These are phyloP conservation scores for Pyrenophora tritici-repentis DNA, from an alignment of 2,329 filamentous ascomycete species.

Conservation along the genomic window DNA sequence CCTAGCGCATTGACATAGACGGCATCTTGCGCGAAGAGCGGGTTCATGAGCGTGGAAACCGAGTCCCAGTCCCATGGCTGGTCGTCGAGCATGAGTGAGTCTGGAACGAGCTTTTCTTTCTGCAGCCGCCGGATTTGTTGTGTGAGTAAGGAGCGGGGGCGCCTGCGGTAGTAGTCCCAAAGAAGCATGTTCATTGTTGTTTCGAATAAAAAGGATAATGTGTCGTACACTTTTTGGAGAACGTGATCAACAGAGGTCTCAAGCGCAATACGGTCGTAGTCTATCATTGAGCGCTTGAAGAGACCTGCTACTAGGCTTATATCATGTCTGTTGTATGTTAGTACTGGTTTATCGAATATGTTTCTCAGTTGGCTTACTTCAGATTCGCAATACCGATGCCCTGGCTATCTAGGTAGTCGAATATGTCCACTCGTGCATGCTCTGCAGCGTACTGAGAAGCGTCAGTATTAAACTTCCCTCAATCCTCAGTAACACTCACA, in stretches of 20 bases:
- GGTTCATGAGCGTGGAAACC: not conserved
- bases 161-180: slow-evolving; percentile 8
- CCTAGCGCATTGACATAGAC: slow-evolving; percentile 3
- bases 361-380: slow-evolving; percentile 5
- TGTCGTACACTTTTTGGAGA: slow-evolving; percentile 1
- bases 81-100: not conserved
- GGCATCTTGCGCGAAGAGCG: slow-evolving; percentile 1
- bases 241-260: slow-evolving; percentile 5
- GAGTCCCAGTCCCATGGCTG: slow-evolving; percentile 8
- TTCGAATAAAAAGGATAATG: slow-evolving; percentile 8
- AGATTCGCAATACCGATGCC: slow-evolving; percentile 13
- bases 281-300: slow-evolving; percentile 1
- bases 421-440: slow-evolving; percentile 9
- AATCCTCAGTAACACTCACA: not conserved
- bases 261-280: not conserved
- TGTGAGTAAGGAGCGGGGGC: slow-evolving; percentile 1
- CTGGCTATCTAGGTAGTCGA: slow-evolving; percentile 19
- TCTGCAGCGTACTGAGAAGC: slow-evolving; percentile 6
- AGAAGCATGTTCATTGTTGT: slow-evolving; percentile 7
- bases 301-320: slow-evolving; percentile 7
- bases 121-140: slow-evolving; percentile 1
- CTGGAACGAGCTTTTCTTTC: slow-evolving; percentile 1
- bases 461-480: too few relatives aligned
- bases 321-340: not conserved
- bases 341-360: not conserved